Percentiles rank a stretch among this genome's conserved stretches.
Evolutionary conservation across 805 yeast species (phyloP).

Genomic region (Sugiyamaella qingdaonensis): DNA sequence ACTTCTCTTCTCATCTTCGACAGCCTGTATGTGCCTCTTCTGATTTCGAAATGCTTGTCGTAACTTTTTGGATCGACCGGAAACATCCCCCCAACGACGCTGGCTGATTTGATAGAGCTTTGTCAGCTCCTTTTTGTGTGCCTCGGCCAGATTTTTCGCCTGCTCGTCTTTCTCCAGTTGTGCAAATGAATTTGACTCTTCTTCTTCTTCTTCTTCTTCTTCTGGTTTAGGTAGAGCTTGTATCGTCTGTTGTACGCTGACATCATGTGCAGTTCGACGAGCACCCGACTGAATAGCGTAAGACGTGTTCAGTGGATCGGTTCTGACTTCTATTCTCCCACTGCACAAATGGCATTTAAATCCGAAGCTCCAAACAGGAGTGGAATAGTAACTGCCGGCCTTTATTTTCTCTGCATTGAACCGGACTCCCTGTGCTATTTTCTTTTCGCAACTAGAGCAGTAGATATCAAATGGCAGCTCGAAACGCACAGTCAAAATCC

Average conservation of each 20-base stretch:
- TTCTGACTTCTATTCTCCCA: conserved; percentile 25
- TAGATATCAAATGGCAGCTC: conserved; percentile 30
- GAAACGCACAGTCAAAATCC: conserved; percentile 29
- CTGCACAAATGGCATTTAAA: conserved; percentile 30
- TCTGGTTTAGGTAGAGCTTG: not conserved
- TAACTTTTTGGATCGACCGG: conserved; percentile 24
- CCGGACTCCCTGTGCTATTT: conserved; percentile 29
- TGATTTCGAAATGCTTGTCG: conserved; percentile 21
- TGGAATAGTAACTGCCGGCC: conserved; percentile 28
- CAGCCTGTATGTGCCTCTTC: conserved; percentile 13
- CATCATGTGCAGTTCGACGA: conserved; percentile 8
- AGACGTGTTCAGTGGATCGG: conserved; percentile 32
- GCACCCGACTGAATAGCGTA: conserved; percentile 28
- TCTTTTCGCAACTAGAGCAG: conserved; percentile 27
- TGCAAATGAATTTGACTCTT: conserved; percentile 17
- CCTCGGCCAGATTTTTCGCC: conserved; percentile 5
- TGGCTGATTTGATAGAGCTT: conserved; percentile 18
- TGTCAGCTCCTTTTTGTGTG: conserved; percentile 14
- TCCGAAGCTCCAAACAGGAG: conserved; percentile 29
- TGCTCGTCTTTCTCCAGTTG: conserved; percentile 17
- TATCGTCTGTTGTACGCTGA: conserved; percentile 12
- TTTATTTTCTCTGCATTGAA: conserved; percentile 32
- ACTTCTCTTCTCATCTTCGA: conserved; percentile 6
- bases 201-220: not conserved
- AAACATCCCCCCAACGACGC: conserved; percentile 27